phyloP scores from a whole-genome alignment of 2,329 filamentous ascomycete genomes.

The Aspergillus texensis region DNA sequence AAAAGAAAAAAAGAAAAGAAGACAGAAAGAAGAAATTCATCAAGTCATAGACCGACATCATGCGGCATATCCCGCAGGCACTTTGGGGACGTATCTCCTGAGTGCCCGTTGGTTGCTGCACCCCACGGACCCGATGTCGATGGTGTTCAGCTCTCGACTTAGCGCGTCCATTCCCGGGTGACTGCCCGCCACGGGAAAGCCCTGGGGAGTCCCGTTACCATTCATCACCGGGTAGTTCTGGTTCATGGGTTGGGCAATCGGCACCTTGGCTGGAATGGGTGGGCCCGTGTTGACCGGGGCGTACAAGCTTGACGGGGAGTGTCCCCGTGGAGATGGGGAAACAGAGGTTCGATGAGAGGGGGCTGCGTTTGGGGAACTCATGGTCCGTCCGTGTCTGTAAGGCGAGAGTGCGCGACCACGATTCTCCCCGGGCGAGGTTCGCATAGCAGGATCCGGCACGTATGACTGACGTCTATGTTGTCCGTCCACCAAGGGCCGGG shows the following conservation, averaged over 20 bases:
- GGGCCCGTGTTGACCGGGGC: conserved; percentile 34
- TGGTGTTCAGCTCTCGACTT: conserved; percentile 59
- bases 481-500: not conserved
- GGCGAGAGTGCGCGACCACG: conserved; percentile 25
- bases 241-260: conserved; percentile 35
- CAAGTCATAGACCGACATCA: conserved; percentile 15
- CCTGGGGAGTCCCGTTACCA: conserved; percentile 26
- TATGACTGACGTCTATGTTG: conserved; percentile 11
- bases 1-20: not conserved
- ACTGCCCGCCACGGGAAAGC: conserved; percentile 31
- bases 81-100: conserved; percentile 36
- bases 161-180: conserved; percentile 51
- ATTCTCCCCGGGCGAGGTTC: conserved; percentile 9
- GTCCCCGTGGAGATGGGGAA: conserved; percentile 31
- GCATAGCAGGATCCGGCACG: conserved; percentile 12
- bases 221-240: conserved; percentile 33
- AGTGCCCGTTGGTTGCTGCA: conserved; percentile 33
- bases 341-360: conserved; percentile 32
- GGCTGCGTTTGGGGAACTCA: conserved; percentile 29
- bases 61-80: conserved; percentile 33
- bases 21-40: not conserved
- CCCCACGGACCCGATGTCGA: conserved; percentile 49
- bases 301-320: conserved; percentile 34
- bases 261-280: conserved; percentile 48
- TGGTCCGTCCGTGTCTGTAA: conserved; percentile 23